These are phyloP conservation scores for Pythium guiyangense DNA, from an alignment of 352 stramenopile species.

Conservation along the genomic window DNA sequence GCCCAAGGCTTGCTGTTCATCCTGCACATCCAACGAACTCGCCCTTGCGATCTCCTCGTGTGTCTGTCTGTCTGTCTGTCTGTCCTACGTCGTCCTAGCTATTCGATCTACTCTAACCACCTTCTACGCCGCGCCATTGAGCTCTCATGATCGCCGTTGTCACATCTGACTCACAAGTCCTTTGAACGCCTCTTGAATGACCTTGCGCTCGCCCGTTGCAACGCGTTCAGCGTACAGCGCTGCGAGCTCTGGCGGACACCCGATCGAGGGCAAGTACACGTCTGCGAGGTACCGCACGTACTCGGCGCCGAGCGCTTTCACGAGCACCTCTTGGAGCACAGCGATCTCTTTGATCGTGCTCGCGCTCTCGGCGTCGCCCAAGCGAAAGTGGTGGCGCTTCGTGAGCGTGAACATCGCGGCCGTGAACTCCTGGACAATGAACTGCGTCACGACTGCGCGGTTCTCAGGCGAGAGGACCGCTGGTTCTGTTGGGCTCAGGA, in stretches of 20 bases:
- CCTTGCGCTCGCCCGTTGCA: conserved; percentile 52
- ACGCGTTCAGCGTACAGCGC: conserved; percentile 58
- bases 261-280: conserved; percentile 53
- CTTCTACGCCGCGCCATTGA: not conserved
- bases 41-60: no score
- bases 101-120: not conserved
- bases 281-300: conserved; percentile 62
- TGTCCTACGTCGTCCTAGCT: no score
- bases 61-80: no score
- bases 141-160: not conserved
- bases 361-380: conserved; percentile 63
- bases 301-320: conserved; percentile 48
- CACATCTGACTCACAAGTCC: conserved; percentile 50
- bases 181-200: conserved; percentile 65
- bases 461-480: conserved; percentile 22
- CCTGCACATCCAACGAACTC: not conserved
- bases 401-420: conserved; percentile 66
- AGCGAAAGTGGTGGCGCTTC: conserved; percentile 63
- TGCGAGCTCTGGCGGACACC: conserved; percentile 53
- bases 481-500: conserved; percentile 29
- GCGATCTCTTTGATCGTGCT: conserved; percentile 73
- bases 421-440: conserved; percentile 66
- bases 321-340: conserved; percentile 58
- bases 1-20: not conserved
- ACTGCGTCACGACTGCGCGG: conserved; percentile 47